These are phyloP conservation scores for Mycosphaerelloides madeirae DNA, from an alignment of 2,329 filamentous ascomycete genomes.

Conservation along the genomic window DNA sequence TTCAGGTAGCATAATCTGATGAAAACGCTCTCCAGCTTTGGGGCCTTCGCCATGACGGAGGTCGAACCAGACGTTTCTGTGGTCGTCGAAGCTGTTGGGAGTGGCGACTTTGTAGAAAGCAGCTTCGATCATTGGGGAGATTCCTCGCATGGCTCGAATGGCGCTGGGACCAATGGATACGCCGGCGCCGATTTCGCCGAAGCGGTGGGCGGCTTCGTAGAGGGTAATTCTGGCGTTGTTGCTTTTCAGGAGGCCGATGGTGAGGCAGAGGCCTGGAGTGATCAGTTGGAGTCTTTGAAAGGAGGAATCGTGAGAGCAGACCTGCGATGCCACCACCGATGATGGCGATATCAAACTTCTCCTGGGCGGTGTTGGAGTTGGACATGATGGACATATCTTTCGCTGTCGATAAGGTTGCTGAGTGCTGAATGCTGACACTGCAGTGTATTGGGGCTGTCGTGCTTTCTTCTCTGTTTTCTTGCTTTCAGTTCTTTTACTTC, in stretches of 20 bases:
- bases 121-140: constrained; percentile 42
- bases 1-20: constrained; percentile 9
- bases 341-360: constrained; percentile 2
- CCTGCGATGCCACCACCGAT: constrained; percentile 7
- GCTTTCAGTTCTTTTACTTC: no score
- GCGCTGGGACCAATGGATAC: constrained; percentile 53
- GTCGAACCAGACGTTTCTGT: constrained; percentile 35
- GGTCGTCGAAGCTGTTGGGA: constrained; percentile 30
- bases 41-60: constrained; percentile 33
- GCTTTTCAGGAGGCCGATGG: constrained; percentile 43
- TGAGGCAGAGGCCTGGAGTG: constrained; percentile 40
- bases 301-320: background rate
- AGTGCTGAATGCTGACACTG: no score
- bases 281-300: no score
- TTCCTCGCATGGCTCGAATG: constrained; percentile 48
- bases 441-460: no score
- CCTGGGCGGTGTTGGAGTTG: background rate
- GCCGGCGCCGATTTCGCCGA: constrained; percentile 47
- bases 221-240: constrained; percentile 43
- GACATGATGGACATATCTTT: no score
- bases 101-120: constrained; percentile 41
- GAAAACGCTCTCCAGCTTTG: constrained; percentile 25
- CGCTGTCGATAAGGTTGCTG: no score
- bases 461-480: no score
- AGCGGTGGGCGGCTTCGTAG: constrained; percentile 45